Base-by-base conservation (phyloP, 1,284 basidiomycete species). In the Melampsora occidentalis region DNA sequence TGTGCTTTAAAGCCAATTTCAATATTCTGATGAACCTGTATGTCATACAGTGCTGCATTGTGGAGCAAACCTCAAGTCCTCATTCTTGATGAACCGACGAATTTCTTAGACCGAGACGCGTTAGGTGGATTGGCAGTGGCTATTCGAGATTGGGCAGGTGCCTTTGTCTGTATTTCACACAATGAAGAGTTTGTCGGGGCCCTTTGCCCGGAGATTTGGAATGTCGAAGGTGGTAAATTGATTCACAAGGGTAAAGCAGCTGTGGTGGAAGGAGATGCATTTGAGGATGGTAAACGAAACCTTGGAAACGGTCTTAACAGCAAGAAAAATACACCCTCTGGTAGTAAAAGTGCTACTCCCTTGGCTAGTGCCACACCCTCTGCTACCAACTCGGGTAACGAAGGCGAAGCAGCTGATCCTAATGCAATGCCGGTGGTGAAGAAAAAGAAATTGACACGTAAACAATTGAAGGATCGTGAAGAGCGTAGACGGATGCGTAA, bases 91-190 rank as follows among this genome's bases (percentile, higher is more conserved):
- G 78, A 97, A 84, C 96, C 96, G 48, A 97, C 93, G 82, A 99
- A 99, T 86, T 99, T 98, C 87, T 88, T 96, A 86, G 81, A 85
- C 79, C 83, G 85, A 70, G 85, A 86, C 78, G 84, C 93, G 16
- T 85, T 95, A 28, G 93, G 95, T 80, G 96, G 97, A 79, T 86
- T 99, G 51, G 94, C 96, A 53, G 90, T 96, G 57, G 96, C 97
- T 46, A 98, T 99, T 84, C 90, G 90, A 80, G 93, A 97, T 81
- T 99, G 95, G 95, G 89, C 89, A 77, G 95, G 95, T 79, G 96
- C 94, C 53, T 94, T 98, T 71, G 91, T 96, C 81, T 97, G 97
- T 85, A 97, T 98, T 83, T 97, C 94, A 76, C 95, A 97, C 86
- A 96, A 96, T 85, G 81, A 80, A 53, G 82, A 83, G 78, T 83